Percentiles rank a stretch among this genome's conserved stretches.
Evolutionary conservation across 768 basidiomycete genomes (phyloP).

Genomic region (Austroboletus eburneus): DNA sequence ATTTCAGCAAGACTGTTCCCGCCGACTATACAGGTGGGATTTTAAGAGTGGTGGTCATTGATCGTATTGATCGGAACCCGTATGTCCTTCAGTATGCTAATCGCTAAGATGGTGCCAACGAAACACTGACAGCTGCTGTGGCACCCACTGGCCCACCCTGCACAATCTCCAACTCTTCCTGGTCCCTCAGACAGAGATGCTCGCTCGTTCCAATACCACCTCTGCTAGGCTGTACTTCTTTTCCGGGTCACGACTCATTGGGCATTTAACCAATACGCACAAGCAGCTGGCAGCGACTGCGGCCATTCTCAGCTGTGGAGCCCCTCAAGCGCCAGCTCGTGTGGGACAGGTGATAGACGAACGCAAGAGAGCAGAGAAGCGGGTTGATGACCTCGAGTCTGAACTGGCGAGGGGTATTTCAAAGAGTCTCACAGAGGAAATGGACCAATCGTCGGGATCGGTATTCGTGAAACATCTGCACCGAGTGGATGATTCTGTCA

Average conservation of each 20-base stretch:
- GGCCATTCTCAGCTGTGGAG: slow-evolving; percentile 61
- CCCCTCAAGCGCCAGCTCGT: slow-evolving; percentile 63
- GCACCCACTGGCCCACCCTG: slow-evolving; percentile 79
- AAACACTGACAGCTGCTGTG: slow-evolving; percentile 55
- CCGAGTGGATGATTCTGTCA: slow-evolving; percentile 57
- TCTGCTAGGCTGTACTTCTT: slow-evolving; percentile 79
- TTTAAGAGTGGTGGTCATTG: slow-evolving; percentile 78
- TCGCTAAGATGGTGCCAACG: slow-evolving; percentile 6
- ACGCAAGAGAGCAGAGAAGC: slow-evolving; percentile 62
- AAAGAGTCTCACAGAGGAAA: slow-evolving; percentile 35
- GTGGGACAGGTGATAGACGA: slow-evolving; percentile 64
- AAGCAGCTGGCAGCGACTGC: slow-evolving; percentile 51
- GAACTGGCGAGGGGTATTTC: slow-evolving; percentile 58
- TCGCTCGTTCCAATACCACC: slow-evolving; percentile 56
- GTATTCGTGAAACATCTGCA: slow-evolving; percentile 49
- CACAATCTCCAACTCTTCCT: slow-evolving; percentile 71
- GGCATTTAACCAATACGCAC: slow-evolving; percentile 58
- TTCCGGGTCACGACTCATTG: slow-evolving; percentile 71
- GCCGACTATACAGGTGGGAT: slow-evolving; percentile 72
- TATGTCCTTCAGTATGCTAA: slow-evolving; percentile 33
- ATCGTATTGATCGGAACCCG: slow-evolving; percentile 78
- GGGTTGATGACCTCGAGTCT: slow-evolving; percentile 62
- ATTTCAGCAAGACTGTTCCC: slow-evolving; percentile 55
- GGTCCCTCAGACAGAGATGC: slow-evolving; percentile 61
- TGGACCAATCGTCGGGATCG: slow-evolving; percentile 24